phyloP scores from a whole-genome alignment of 495 filamentous ascomycete genomes.

The Evernia prunastri region DNA sequence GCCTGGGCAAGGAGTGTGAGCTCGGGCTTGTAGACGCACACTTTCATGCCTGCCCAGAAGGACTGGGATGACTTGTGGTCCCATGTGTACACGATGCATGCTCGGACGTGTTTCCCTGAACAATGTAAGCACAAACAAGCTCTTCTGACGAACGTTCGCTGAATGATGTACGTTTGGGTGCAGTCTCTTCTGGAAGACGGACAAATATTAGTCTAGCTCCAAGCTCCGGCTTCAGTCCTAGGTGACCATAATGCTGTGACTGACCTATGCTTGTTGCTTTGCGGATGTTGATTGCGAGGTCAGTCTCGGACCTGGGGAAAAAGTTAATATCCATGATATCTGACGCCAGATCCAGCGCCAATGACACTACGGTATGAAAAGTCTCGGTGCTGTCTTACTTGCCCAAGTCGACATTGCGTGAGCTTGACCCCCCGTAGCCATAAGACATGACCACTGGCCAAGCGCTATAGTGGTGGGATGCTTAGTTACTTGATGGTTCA shows the following conservation, averaged over 20 bases:
- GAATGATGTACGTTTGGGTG: constrained; percentile 72
- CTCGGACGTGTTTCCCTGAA: constrained; percentile 89
- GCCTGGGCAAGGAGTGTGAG: no score
- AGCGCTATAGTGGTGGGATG: constrained; percentile 4
- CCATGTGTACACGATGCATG: constrained; percentile 98
- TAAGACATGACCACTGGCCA: constrained; percentile 15
- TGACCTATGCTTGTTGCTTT: constrained; percentile 87
- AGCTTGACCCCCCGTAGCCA: constrained; percentile 29
- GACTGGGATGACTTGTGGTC: constrained; percentile 94
- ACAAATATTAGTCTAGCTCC: not conserved
- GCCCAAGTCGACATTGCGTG: constrained; percentile 53
- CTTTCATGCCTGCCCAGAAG: constrained; percentile 99
- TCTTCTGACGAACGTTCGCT: not conserved
- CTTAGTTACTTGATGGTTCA: not conserved
- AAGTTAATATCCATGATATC: constrained; percentile 10
- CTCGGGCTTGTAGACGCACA: constrained; percentile 49
- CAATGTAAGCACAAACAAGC: constrained; percentile 6
- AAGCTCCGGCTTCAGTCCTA: not conserved
- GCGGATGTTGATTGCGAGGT: constrained; percentile 89
- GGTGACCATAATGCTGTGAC: constrained; percentile 18
- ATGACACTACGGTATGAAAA: not conserved
- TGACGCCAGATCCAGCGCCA: not conserved
- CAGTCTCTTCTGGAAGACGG: constrained; percentile 67
- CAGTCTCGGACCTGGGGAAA: constrained; percentile 57
- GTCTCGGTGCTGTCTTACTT: constrained; percentile 35